Conservation (phyloP, 768 basidiomycete genomes). For the Phlegmacium glaucopus region DNA sequence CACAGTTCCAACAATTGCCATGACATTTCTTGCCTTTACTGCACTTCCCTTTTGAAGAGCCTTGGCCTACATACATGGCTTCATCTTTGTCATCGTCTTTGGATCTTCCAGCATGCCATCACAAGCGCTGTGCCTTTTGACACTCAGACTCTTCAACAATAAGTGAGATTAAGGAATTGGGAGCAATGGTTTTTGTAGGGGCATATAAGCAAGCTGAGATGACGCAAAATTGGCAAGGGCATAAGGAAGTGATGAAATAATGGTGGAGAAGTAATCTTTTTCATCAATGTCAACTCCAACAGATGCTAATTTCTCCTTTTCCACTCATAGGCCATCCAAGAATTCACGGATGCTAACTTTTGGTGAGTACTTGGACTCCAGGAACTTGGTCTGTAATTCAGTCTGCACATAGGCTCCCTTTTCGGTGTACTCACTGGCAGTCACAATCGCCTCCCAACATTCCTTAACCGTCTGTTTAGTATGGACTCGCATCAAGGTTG, state of each 20-base stretch:
- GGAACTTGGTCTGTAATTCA: conserved; percentile 21
- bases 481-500: no score
- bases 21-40: conserved; percentile 3
- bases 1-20: conserved; percentile 25
- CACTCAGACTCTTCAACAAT: no score
- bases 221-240: conserved; percentile 21
- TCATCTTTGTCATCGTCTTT: no score
- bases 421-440: no score
- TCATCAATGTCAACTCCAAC: no score
- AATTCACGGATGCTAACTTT: conserved; percentile 26
- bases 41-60: conserved; percentile 7
- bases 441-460: no score
- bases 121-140: no score
- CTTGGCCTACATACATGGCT: no score
- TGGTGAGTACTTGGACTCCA: conserved; percentile 21
- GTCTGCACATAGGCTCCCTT: no score
- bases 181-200: conserved; percentile 14
- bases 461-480: no score
- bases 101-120: no score
- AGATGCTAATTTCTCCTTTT: conserved; percentile 18
- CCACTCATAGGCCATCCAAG: conserved; percentile 18
- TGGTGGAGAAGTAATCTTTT: conserved; percentile 22
- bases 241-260: conserved; percentile 25
- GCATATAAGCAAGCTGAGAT: conserved; percentile 13
- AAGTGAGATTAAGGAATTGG: no score